Percentiles rank a stretch among this genome's conserved stretches.
Conservation (phyloP, 768 basidiomycete species). For the Leccinum fibrillosum region DNA sequence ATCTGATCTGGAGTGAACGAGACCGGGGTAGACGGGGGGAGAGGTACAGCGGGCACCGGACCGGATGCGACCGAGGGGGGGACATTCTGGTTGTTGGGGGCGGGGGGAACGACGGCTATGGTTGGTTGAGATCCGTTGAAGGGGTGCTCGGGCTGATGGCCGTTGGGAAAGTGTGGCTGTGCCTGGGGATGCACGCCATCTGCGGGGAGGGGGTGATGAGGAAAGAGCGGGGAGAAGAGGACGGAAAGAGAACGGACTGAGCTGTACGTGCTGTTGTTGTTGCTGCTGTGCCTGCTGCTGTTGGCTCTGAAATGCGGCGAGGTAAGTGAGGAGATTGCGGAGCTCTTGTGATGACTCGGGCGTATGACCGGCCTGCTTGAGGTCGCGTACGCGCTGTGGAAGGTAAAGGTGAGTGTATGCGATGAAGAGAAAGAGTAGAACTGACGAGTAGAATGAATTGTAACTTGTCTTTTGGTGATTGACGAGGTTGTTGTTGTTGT, state of each 20-base stretch:
- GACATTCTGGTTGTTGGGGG: constrained; percentile 30
- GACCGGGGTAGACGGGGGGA: constrained; percentile 66
- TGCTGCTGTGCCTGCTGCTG: constrained; percentile 29
- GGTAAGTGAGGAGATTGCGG: constrained; percentile 36
- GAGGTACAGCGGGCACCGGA: constrained; percentile 47
- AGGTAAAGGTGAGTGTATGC: not conserved
- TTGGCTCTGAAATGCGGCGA: constrained; percentile 31
- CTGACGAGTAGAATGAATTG: constrained; percentile 20
- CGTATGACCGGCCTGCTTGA: constrained; percentile 43
- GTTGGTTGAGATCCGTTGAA: constrained; percentile 24
- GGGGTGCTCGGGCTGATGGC: constrained; percentile 34
- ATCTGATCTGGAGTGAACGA: constrained; percentile 79
- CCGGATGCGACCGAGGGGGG: constrained; percentile 44
- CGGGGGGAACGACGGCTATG: constrained; percentile 25
- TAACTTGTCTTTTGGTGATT: constrained; percentile 25
- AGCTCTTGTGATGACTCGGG: constrained; percentile 45
- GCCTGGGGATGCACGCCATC: constrained; percentile 22
- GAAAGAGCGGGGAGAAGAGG: not conserved
- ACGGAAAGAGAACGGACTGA: constrained; percentile 27
- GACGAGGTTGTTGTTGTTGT: constrained; percentile 14
- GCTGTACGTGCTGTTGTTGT: constrained; percentile 25
- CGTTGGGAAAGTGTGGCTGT: constrained; percentile 42
- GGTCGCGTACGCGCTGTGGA: constrained; percentile 42
- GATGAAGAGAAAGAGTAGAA: not conserved
- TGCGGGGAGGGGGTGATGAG: constrained; percentile 31